Evolutionary conservation across 495 filamentous ascomycete genomes (phyloP), one percentile per base, ranked within the genome.

Genomic region (Penicillium soppii): DNA sequence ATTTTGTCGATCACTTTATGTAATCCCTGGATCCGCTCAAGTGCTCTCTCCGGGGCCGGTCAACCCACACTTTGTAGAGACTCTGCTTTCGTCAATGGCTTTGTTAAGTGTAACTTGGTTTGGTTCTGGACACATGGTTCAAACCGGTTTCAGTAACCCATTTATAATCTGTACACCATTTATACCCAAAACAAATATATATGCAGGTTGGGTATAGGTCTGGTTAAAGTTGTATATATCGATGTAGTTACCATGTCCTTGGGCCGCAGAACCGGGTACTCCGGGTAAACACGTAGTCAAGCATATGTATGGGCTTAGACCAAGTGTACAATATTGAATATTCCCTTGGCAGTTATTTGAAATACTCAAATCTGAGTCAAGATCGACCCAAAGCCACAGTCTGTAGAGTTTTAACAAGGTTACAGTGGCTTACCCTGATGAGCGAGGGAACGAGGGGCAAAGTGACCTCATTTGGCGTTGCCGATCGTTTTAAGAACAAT

Each of bases 401-500:
- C 5, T 26, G 29, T 15, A 20, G n/a, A 33, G 27, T 8, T 20
- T 16, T 12, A 40, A 17, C n/a, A 30, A 10, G 30, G 43, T 47
- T 50, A 27, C 12, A 53, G 16, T 22, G 37, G 29, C 37, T 39
- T 29, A 9, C 16, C 49, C 39, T 44, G 53, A 59, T 45, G 46
- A 25, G 10, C 42, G n/a, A n/a, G n/a, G n/a, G n/a, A n/a, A n/a
- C n/a, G 52, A 54, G 45, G 50, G 53, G 45, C 35, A 47, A 20
- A 21, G 44, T 63, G 60, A 63, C 53, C 46, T 63, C 60, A 63
- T 63, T n/a, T 37, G 56, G 42, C 41, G 41, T 56, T 12, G 32
- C 15, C 49, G 56, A 60, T 59, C 53, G 40, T 2, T n/a, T 43
- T 39, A 59, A 49, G 47, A 60, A 52, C 15, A 38, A 12, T 13